Evolutionary conservation across 768 basidiomycete species (phyloP).

Genomic region (Leucosporidium scottii): DNA sequence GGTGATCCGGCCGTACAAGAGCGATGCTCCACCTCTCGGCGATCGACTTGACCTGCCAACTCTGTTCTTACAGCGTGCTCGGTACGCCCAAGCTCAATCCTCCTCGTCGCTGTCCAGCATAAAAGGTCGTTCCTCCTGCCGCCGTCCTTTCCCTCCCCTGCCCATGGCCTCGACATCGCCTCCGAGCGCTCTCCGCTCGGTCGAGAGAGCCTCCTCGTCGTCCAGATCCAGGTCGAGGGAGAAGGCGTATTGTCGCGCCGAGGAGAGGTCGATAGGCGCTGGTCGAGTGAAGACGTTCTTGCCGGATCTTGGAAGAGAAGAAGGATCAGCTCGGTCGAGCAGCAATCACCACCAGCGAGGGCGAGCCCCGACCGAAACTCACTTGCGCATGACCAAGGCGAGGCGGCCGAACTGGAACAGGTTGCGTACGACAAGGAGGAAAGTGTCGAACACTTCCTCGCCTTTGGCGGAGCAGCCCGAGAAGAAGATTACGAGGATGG

Average conservation of each 20-base stretch:
- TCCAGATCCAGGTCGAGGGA: slow-evolving; percentile 46
- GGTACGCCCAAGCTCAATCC: not conserved
- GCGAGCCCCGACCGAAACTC: slow-evolving; percentile 41
- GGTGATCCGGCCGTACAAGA: too few relatives aligned
- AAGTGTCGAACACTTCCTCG: slow-evolving; percentile 87
- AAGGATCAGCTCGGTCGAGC: not conserved
- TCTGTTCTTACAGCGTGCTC: too few relatives aligned
- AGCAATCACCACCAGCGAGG: not conserved
- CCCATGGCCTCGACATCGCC: slow-evolving; percentile 26
- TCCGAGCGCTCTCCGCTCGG: slow-evolving; percentile 27
- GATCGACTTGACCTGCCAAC: too few relatives aligned
- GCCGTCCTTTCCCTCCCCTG: not conserved
- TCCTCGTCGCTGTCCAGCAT: slow-evolving; percentile 17
- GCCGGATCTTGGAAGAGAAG: slow-evolving; percentile 41
- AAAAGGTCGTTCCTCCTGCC: slow-evolving; percentile 7
- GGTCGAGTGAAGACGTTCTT: slow-evolving; percentile 44
- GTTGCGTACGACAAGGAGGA: slow-evolving; percentile 85
- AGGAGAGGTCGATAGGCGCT: slow-evolving; percentile 45
- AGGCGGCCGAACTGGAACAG: slow-evolving; percentile 55
- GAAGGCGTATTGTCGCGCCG: slow-evolving; percentile 43
- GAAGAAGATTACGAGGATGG: slow-evolving; percentile 78
- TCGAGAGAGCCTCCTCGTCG: slow-evolving; percentile 43
- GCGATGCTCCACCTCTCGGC: too few relatives aligned
- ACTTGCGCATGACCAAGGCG: slow-evolving; percentile 91
- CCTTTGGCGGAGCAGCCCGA: slow-evolving; percentile 85